Conservation (phyloP, 1,139 yeast species). For the Scheffersomyces quercinus region DNA sequence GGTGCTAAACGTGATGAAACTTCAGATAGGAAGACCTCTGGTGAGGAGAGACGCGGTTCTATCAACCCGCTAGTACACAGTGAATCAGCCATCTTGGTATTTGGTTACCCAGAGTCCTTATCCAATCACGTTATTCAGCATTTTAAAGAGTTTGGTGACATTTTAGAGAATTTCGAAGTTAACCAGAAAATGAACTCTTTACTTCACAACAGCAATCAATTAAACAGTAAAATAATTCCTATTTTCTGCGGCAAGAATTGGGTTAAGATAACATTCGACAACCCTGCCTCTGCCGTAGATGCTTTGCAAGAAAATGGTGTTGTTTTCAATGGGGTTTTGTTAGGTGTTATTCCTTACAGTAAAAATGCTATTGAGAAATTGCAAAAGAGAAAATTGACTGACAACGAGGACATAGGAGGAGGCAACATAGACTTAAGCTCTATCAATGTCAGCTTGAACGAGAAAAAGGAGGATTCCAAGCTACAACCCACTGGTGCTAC, state of each 20-base stretch:
- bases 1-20: constrained; percentile 7
- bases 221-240: constrained; percentile 40
- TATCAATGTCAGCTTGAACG: constrained; percentile 3
- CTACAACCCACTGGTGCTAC: constrained; percentile 1
- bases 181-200: constrained; percentile 16
- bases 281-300: constrained; percentile 72
- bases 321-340: constrained; percentile 65
- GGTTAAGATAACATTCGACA: constrained; percentile 83
- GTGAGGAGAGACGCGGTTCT: constrained; percentile 8
- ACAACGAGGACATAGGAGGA: constrained; percentile 60
- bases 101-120: constrained; percentile 83
- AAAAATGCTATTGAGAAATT: constrained; percentile 63
- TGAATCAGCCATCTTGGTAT: constrained; percentile 75
- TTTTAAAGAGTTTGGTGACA: constrained; percentile 78
- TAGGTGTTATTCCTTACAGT: constrained; percentile 77
- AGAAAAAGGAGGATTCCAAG: not conserved
- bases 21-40: constrained; percentile 4
- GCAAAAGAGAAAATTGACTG: constrained; percentile 54
- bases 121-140: constrained; percentile 69
- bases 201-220: constrained; percentile 6
- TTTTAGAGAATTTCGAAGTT: constrained; percentile 71
- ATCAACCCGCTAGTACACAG: constrained; percentile 27
- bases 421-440: constrained; percentile 16
- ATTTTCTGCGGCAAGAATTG: constrained; percentile 84
- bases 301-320: constrained; percentile 84